Percentiles rank a stretch among this genome's conserved stretches.
These are phyloP conservation scores for Pancytospora epiphaga DNA, from an alignment of 371 early-diverging fungal species.

Conservation along the genomic window DNA sequence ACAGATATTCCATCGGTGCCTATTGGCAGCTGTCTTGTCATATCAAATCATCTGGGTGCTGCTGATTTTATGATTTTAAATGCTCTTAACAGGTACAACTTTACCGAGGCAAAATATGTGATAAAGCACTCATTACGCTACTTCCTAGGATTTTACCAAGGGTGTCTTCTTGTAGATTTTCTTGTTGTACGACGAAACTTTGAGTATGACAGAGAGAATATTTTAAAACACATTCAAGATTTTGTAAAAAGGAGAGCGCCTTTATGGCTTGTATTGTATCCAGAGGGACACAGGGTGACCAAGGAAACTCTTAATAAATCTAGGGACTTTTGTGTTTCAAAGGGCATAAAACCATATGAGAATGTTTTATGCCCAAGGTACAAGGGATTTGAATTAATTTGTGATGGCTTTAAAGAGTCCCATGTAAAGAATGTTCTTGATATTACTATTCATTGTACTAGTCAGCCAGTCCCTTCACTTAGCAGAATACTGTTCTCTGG, in stretches of 20 bases:
- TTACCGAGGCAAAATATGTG: constrained; percentile 43
- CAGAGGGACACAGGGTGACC: constrained; percentile 57
- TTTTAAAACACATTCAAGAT: constrained; percentile 33
- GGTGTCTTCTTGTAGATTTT: constrained; percentile 33
- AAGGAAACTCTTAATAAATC: constrained; percentile 52
- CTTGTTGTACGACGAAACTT: constrained; percentile 50
- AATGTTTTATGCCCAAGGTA: constrained; percentile 69
- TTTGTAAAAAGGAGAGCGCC: constrained; percentile 18
- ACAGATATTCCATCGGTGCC: neutral
- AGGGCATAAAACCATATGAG: constrained; percentile 63
- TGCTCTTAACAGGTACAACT: constrained; percentile 6
- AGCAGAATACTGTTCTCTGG: constrained; percentile 29
- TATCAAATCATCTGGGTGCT: constrained; percentile 58
- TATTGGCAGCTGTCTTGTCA: constrained; percentile 33
- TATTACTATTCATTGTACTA: constrained; percentile 51
- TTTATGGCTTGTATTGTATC: constrained; percentile 55
- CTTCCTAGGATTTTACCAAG: constrained; percentile 55
- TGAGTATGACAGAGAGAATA: constrained; percentile 49
- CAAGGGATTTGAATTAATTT: constrained; percentile 65
- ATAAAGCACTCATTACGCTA: constrained; percentile 45
- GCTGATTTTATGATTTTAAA: constrained; percentile 53
- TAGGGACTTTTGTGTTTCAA: constrained; percentile 63
- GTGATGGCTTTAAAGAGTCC: constrained; percentile 13
- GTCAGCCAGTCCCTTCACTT: constrained; percentile 25
- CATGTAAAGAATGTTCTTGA: constrained; percentile 49